A percentile compares a stretch with the other conserved stretches of the same genome.
These are phyloP conservation scores for Salix udensis DNA, from an alignment of 345 rosid genomes.

Conservation along the genomic window DNA sequence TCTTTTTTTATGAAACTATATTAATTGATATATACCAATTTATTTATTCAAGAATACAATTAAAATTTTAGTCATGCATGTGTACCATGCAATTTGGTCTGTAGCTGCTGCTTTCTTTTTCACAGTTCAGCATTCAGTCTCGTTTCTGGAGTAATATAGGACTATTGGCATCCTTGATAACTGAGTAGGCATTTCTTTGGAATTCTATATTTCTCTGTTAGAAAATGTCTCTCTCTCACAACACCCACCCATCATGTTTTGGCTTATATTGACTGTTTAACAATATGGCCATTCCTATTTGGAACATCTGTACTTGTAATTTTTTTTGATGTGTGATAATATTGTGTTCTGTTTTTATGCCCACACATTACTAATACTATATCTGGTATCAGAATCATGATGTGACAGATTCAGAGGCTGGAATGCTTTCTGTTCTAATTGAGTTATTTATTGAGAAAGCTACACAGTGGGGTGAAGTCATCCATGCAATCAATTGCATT, in stretches of 20 bases:
- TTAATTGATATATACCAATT: too few relatives aligned
- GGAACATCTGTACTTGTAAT: neutral
- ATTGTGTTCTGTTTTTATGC: neutral
- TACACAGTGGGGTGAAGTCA: slow-evolving; percentile 68
- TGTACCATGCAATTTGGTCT: too few relatives aligned
- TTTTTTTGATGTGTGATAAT: neutral
- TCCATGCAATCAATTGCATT: slow-evolving; percentile 66
- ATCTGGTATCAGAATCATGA: slow-evolving; percentile 63
- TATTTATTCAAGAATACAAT: too few relatives aligned
- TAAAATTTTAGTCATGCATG: too few relatives aligned
- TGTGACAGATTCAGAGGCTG: slow-evolving; percentile 64
- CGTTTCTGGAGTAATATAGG: neutral
- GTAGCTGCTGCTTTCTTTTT: neutral
- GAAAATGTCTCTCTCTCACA: too few relatives aligned
- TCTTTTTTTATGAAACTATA: too few relatives aligned
- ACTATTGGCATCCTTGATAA: neutral
- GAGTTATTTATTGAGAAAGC: slow-evolving; percentile 83
- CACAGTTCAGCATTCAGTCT: neutral
- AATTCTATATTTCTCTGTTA: too few relatives aligned
- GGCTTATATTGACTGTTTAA: neutral
- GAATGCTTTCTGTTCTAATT: slow-evolving; percentile 63
- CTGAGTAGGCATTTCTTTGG: too few relatives aligned
- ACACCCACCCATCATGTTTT: too few relatives aligned
- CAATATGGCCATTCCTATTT: neutral
- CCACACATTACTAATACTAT: slow-evolving; percentile 9